Conservation (phyloP, 179 eudicot genomes). For the Gypsophila paniculata region DNA sequence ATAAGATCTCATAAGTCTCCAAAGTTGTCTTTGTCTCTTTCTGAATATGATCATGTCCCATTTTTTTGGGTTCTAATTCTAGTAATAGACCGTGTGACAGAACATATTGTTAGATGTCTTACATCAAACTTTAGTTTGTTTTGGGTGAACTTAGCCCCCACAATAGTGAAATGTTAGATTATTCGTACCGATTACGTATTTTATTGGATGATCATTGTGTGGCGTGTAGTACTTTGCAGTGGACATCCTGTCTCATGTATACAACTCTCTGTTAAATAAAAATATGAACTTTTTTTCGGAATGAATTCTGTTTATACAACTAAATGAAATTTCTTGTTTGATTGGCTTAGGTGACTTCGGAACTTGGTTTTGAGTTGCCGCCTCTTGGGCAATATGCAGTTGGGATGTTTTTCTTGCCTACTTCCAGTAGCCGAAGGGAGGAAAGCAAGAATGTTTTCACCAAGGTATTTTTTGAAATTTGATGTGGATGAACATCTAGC, state of each 20-base stretch:
- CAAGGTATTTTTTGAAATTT: conserved; percentile 46
- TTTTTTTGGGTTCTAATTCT: not conserved
- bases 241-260: not conserved
- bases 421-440: conserved; percentile 65
- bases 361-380: conserved; percentile 79
- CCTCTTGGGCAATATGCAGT: conserved; percentile 82
- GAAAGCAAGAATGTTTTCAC: conserved; percentile 84
- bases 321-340: not conserved
- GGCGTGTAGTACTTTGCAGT: not conserved
- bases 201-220: not conserved
- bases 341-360: conserved; percentile 63
- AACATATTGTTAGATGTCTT: not conserved
- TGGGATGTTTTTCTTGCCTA: conserved; percentile 96
- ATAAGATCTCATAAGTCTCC: not conserved
- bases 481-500: not conserved
- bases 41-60: not conserved
- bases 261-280: not conserved
- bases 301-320: not conserved
- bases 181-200: not conserved
- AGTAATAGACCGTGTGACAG: not conserved
- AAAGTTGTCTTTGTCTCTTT: conserved; percentile 3
- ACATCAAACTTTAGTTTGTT: not conserved
- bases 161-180: not conserved
- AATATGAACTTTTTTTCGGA: not conserved
- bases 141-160: not conserved